These are phyloP conservation scores for Helicocarpus griseus DNA, from an alignment of 2,329 filamentous ascomycete species.

Conservation along the genomic window DNA sequence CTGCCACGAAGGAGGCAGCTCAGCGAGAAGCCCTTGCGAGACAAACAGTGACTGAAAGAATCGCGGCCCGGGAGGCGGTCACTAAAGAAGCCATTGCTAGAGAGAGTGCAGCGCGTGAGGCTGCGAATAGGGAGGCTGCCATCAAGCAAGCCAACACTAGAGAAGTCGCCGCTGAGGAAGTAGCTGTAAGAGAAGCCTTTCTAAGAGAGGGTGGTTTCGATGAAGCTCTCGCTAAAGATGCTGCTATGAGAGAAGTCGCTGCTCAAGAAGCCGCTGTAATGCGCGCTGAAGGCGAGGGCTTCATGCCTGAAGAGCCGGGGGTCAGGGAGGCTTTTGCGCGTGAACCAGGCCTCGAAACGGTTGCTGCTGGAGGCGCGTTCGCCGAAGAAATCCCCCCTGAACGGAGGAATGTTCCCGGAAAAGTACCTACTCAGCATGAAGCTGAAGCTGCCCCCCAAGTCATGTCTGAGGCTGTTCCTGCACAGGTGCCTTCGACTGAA, in stretches of 20 bases:
- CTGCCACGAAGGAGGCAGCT: background rate
- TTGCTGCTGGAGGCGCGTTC: background rate
- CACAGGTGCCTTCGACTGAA: background rate
- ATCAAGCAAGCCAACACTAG: slow-evolving; percentile 4
- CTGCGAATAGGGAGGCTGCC: background rate
- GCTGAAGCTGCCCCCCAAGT: background rate
- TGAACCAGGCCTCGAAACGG: background rate
- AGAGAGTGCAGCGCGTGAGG: background rate
- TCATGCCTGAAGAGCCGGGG: background rate
- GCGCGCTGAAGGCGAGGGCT: background rate
- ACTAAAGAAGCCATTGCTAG: slow-evolving; percentile 2
- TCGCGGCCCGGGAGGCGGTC: background rate
- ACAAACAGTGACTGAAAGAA: background rate
- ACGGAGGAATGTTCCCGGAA: background rate
- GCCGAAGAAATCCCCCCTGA: background rate
- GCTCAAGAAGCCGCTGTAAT: background rate
- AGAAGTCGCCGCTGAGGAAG: slow-evolving; percentile 3
- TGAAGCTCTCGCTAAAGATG: background rate
- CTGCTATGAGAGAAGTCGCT: background rate
- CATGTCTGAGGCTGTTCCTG: background rate
- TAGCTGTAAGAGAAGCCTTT: background rate
- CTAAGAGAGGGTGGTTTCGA: background rate
- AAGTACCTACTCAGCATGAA: background rate
- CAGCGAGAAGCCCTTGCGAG: background rate
- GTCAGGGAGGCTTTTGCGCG: background rate